Base-by-base conservation (phyloP, 768 basidiomycete genomes). In the Leccinum fibrillosum region DNA sequence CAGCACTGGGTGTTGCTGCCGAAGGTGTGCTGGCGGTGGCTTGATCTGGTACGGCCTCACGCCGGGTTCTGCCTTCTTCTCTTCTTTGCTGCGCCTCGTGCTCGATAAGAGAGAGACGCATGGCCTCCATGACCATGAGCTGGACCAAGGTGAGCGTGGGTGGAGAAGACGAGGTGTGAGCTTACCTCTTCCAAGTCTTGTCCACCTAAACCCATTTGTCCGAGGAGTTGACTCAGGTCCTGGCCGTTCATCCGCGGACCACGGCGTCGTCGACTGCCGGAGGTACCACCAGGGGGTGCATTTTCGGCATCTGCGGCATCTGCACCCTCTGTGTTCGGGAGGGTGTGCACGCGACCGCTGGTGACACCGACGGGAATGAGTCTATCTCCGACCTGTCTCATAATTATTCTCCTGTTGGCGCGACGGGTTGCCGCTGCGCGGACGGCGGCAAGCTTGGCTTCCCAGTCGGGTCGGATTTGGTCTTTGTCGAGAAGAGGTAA, bases 51-150 rank as follows among this genome's bases (percentile, higher is more conserved):
- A 71, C 73, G 30, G 72, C 76, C 47, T 78, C 78, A 52, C 77
- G 77, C 73, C 83, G 85, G 66, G 75, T 81, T 73, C 82, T 86
- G 71, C 89, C 84, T 66, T 85, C 88, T 56, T 90, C 84, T 67
- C 84, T 86, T 66, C 85, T 82, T 69, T 94, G 92, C 55, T 94
- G 90, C 66, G 94, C 94, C 74, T 98, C 95, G 67, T 98, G 94
- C 57, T 98, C 96, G 50, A 97, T 71, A 63, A 98, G 78, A 26
- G 94, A 97, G 57, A 97, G 77, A 55, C 96, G 86, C 94, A 99
- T 98, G 5, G 97, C 97, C 75, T 98, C 97, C 92, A 95, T 95
- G 55, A 99, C 78, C 96, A 98, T 98, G 47, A 99, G 76, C 93
- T 99, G 61, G 42, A 35, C 49, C 3, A 21, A 56, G 19, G 55